Evolutionary conservation across 768 basidiomycete genomes (phyloP).

Genomic region (Zangia roseola): DNA sequence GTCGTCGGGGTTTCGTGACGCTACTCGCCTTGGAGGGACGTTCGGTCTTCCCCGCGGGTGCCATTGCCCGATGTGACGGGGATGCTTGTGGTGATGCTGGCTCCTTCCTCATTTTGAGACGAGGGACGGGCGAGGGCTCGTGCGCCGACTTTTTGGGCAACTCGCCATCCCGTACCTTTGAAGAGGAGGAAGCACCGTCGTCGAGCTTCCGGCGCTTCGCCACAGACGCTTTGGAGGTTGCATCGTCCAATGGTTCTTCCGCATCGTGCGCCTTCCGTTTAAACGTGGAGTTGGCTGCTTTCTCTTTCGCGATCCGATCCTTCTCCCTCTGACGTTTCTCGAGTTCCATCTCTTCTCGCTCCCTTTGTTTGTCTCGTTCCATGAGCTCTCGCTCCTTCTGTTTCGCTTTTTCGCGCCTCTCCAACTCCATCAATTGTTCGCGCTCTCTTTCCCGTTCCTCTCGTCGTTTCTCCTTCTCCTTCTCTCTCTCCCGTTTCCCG

Average conservation of each 20-base stretch:
- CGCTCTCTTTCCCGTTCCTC: constrained; percentile 22
- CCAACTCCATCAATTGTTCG: constrained; percentile 4
- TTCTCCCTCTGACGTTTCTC: constrained; percentile 25
- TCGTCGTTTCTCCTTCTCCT: constrained; percentile 21
- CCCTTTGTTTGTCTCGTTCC: constrained; percentile 26
- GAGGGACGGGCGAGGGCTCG: constrained; percentile 22
- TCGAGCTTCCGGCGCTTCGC: constrained; percentile 47
- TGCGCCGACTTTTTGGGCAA: constrained; percentile 38
- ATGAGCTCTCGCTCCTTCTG: constrained; percentile 21
- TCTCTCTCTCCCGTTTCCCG: constrained; percentile 19
- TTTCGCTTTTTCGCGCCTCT: constrained; percentile 22
- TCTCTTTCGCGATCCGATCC: constrained; percentile 24
- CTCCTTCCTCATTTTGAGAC: constrained; percentile 40
- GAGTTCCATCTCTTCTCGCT: constrained; percentile 23
- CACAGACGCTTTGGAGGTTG: constrained; percentile 10
- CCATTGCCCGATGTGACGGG: not conserved
- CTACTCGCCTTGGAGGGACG: constrained; percentile 18
- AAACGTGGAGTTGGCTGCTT: constrained; percentile 10
- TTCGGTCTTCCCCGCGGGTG: constrained; percentile 14
- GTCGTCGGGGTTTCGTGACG: constrained; percentile 44
- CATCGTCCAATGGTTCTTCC: constrained; percentile 30
- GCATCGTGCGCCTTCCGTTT: constrained; percentile 45
- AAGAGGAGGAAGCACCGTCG: constrained; percentile 22
- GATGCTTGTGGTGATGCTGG: constrained; percentile 26
- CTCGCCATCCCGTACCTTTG: constrained; percentile 25